Conservation (phyloP, 2,329 filamentous ascomycete genomes). For the Cladosporium halotolerans region DNA sequence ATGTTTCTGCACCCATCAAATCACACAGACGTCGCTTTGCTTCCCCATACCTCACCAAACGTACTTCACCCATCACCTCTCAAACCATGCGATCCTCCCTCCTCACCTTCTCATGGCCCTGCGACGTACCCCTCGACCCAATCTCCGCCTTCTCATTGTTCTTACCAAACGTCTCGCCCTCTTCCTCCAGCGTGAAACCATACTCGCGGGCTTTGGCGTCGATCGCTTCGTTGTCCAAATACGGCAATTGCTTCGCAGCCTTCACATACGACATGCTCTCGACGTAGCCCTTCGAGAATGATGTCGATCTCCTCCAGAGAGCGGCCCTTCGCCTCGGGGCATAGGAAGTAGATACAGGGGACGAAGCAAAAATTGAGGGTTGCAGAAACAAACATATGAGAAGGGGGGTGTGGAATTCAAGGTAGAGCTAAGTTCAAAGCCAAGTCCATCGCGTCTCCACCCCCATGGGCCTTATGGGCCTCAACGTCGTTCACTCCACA, state of each 20-base stretch:
- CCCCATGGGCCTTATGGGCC: too few species aligned
- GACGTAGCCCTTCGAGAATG: slow-evolving; percentile 18
- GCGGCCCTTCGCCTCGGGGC: slow-evolving; percentile 13
- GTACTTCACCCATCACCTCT: neutral
- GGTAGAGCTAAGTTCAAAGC: too few species aligned
- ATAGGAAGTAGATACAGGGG: slow-evolving; percentile 12
- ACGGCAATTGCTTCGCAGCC: slow-evolving; percentile 32
- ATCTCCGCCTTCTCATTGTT: slow-evolving; percentile 1
- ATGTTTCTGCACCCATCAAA: too few species aligned
- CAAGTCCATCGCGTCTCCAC: too few species aligned
- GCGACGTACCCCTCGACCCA: neutral
- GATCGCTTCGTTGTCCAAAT: slow-evolving; percentile 30
- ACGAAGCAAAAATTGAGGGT: slow-evolving; percentile 10
- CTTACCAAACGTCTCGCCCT: neutral
- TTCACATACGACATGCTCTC: slow-evolving; percentile 31
- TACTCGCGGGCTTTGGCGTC: slow-evolving; percentile 30
- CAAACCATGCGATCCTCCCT: neutral
- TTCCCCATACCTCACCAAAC: too few species aligned
- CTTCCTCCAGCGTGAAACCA: slow-evolving; percentile 14
- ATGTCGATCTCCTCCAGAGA: slow-evolving; percentile 14
- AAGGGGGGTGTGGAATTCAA: too few species aligned
- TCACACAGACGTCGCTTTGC: too few species aligned
- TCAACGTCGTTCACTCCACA: too few species aligned
- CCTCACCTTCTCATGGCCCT: neutral
- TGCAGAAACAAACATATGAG: slow-evolving; percentile 6